Base-by-base conservation (phyloP, 1,284 basidiomycete species). In the Cutaneotrichosporon sp. region DNA sequence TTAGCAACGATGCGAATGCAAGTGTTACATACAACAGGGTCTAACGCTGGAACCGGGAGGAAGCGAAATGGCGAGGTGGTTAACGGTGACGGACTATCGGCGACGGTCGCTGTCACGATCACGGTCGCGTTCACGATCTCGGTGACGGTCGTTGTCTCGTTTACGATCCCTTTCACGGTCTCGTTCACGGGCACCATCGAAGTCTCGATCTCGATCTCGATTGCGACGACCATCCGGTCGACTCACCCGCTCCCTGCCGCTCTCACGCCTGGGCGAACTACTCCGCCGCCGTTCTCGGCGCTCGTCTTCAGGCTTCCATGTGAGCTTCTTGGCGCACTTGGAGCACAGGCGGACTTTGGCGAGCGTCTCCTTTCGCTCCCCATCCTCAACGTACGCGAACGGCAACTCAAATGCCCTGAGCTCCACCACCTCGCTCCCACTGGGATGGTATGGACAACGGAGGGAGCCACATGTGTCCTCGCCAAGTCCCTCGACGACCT, bases 321-420 rank as follows among this genome's bases (percentile, higher is more conserved):
- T 87, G 70, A 97, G 80, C 83, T 95, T 97, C 73, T 85, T 86
- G 57, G 86, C 80, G 73, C 94, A 97, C 70, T 81, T 85, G 22
- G 82, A 76, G 74, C 93, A 97, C 26, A 97, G 79, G 0, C 91
- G 90, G 1, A 94, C 87, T 76, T 97, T 97, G 56, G 97, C 94
- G 11, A 96, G 81, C 0, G 91, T 90, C 57, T 86, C 86, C 78
- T 91, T 94, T 61, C 74, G 79, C 71, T 87, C 83, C 0, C 89
- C 90, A 7, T 86, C 85, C 74, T 97, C 94, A 31, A 85, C 81
- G 76, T 97, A 97, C 2, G 86, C 85, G 72, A 97, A 97, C 0
- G 92, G 92, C 7, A 96, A 82, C 76, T 96, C 92, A 51, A 93
- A 85, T 4, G 89, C 89, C 22, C 84, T 84, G 51, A 91, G 81